These are phyloP conservation scores for Agaricus blazei DNA, from an alignment of 768 basidiomycete species.

Conservation along the genomic window DNA sequence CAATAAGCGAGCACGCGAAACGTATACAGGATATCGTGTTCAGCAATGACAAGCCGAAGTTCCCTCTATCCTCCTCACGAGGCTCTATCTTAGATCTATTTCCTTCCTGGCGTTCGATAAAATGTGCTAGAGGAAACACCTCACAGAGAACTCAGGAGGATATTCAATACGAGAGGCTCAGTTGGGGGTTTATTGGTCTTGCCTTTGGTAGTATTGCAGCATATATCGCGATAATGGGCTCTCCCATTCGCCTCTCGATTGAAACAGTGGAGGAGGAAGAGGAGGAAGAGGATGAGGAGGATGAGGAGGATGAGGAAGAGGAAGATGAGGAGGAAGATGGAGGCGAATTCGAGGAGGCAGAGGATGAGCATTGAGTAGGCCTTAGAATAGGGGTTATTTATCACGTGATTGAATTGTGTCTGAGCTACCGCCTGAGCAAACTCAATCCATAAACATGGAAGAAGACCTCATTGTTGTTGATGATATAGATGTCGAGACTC, in stretches of 20 bases:
- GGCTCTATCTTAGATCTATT: constrained; percentile 31
- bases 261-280: constrained; percentile 9
- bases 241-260: constrained; percentile 10
- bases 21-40: constrained; percentile 34
- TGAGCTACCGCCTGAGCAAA: background rate
- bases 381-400: background rate
- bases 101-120: constrained; percentile 25
- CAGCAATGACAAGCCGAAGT: constrained; percentile 15
- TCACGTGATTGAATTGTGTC: background rate
- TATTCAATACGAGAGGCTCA: constrained; percentile 38
- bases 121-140: constrained; percentile 11
- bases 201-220: constrained; percentile 37
- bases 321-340: background rate
- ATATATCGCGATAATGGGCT: constrained; percentile 27
- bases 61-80: constrained; percentile 5
- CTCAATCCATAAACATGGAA: constrained; percentile 30
- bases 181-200: constrained; percentile 49
- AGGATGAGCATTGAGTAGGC: too few relatives aligned
- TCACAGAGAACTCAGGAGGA: constrained; percentile 34
- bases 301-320: constrained; percentile 8
- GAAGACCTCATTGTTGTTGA: constrained; percentile 62
- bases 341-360: too few relatives aligned
- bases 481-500: constrained; percentile 38
- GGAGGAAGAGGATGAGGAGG: constrained; percentile 5
- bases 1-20: constrained; percentile 53